Conservation (phyloP, 768 basidiomycete genomes). For the Phlegmacium glaucopus region DNA sequence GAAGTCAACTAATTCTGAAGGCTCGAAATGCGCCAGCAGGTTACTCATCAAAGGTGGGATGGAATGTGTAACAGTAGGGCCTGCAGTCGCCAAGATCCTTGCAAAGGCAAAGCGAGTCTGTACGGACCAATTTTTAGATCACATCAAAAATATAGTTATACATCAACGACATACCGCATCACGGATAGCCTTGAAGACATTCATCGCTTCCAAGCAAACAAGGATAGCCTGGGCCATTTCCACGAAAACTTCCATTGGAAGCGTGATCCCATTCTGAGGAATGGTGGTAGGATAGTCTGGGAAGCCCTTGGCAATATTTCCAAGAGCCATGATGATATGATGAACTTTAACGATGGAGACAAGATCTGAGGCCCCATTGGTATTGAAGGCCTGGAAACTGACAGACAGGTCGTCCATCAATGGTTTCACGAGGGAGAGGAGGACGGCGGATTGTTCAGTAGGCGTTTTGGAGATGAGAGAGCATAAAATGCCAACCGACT, state of each 20-base stretch:
- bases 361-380: conserved; percentile 60
- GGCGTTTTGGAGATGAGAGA: conserved; percentile 68
- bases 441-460: conserved; percentile 62
- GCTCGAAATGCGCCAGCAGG: conserved; percentile 89
- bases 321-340: conserved; percentile 91
- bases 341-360: conserved; percentile 85
- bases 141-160: not conserved
- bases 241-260: conserved; percentile 75
- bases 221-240: conserved; percentile 86
- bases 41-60: conserved; percentile 89
- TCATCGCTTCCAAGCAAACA: conserved; percentile 86
- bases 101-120: conserved; percentile 94
- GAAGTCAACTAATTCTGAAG: conserved; percentile 90
- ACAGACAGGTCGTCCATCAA: conserved; percentile 69
- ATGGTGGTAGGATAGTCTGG: conserved; percentile 80
- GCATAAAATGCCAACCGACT: conserved; percentile 82
- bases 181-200: conserved; percentile 78
- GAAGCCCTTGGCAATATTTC: conserved; percentile 94
- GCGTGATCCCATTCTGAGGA: conserved; percentile 62
- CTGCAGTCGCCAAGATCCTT: conserved; percentile 86
- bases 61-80: conserved; percentile 78
- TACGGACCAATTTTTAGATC: not conserved
- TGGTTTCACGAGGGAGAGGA: conserved; percentile 80
- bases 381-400: conserved; percentile 49
- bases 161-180: conserved; percentile 70